Percentiles rank a stretch among this genome's conserved stretches.
phyloP scores from a whole-genome alignment of 2,329 filamentous ascomycete genomes.

The Thielaviopsis ethacetica region DNA sequence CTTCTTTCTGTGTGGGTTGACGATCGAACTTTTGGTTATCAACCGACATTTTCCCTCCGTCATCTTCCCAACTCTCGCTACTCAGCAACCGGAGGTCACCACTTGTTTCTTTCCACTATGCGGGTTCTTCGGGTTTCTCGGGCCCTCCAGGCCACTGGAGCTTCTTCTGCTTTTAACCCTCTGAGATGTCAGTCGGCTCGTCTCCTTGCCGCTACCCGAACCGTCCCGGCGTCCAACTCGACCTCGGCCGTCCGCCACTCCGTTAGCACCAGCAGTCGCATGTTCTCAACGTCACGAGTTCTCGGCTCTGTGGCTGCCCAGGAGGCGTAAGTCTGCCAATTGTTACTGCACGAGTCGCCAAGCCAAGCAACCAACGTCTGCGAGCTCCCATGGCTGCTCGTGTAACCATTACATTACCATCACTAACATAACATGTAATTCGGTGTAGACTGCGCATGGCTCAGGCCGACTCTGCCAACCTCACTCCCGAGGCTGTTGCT shows the following conservation, averaged over 20 bases:
- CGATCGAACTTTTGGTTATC: neutral
- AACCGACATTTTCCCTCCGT: neutral
- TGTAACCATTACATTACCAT: neutral
- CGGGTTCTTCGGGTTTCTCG: conserved; percentile 10
- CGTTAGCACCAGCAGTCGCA: conserved; percentile 3
- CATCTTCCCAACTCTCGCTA: neutral
- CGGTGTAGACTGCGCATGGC: conserved; percentile 30
- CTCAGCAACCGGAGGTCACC: neutral
- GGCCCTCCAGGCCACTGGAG: conserved; percentile 3
- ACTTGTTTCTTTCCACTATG: conserved; percentile 6
- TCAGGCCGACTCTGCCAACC: conserved; percentile 33
- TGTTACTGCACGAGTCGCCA: neutral
- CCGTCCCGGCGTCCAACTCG: neutral
- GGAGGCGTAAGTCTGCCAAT: conserved; percentile 22
- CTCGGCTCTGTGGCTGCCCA: conserved; percentile 21
- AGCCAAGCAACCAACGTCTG: too few species aligned
- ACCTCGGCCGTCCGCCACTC: neutral
- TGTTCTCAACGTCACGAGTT: conserved; percentile 7
- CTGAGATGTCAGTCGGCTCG: conserved; percentile 5
- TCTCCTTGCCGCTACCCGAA: conserved; percentile 4
- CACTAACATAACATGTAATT: conserved; percentile 1
- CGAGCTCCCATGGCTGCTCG: neutral
- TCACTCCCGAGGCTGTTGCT: conserved; percentile 46
- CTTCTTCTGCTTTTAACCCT: conserved; percentile 2
- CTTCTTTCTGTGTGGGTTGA: neutral